Base-by-base conservation (phyloP, 2,329 filamentous ascomycete genomes). In the Hypomyces rosellus region DNA sequence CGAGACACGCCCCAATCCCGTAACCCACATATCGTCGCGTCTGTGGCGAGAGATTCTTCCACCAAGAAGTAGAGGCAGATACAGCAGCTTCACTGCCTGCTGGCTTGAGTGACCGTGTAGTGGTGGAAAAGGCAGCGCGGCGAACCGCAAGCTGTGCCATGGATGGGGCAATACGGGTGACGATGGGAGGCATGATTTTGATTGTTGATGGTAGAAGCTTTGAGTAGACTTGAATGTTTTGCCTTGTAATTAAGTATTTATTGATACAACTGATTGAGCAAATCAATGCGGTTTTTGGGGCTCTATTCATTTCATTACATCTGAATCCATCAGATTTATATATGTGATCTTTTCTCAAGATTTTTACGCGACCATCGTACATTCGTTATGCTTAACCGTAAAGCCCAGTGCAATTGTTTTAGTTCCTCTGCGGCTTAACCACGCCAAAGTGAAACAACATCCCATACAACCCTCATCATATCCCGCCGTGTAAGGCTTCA, bases 1-100 rank as follows among this genome's bases (percentile, higher is more conserved):
- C 56, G 5, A 57, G 45, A 39, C 58, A 46, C 7, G 54, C 46
- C 6, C 47, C 52, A 5, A 59, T 18, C 8, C 62, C 59, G 34
- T 57, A 54, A 16, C 57, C 46, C 34, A 58, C 52, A 33, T 64
- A 60, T 42, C 57, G 59, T 7, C 62, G 61, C 15, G 60, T 58
- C 48, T 55, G 57, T 4, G 59, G 58, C 15, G 60, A 60, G 3
- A 66, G 56, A 14, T 54, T 64, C 47, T 52, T 63, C 64, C 64
- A 66, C 20, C 50, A 54, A 55, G 57, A 59, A 30, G 51, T 44
- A 37, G 15, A 20, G 14, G 44, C 11, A 13, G 51, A 46, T 16
- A n/a, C 18, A 16, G 20, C 38, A 25, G 45, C 45, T 41, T 48
- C 51, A 2, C 55, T 30, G 8, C 52, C 30, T 16, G 55, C 14